Evolutionary conservation across 2,329 filamentous ascomycete genomes (phyloP), one percentile per base, ranked within the genome.

Genomic region (Neonectria sp.): DNA sequence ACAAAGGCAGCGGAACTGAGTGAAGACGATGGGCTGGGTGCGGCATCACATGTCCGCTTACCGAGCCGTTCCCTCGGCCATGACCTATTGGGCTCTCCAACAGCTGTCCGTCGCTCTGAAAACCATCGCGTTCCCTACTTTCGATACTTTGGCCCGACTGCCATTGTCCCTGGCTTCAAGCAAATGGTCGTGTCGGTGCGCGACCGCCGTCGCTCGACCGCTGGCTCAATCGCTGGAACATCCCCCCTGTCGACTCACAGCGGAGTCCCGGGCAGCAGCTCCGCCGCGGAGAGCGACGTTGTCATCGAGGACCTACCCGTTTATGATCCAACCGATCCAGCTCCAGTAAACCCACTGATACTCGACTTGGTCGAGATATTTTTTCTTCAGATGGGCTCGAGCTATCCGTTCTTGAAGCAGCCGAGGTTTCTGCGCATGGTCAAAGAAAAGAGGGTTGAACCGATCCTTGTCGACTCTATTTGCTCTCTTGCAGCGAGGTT

Each of bases 151-250:
- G 95, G 94, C 0, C 93, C 94, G 0, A 97, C 95, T 1, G 95
- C 94, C 69, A 97, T 97, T 76, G 93, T 96, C 59, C 94, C 94
- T 1, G 94, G 94, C 25, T 97, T 95, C 82, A 97, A 97, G 80
- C 94, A 97, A 79, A 97, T 97, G 93, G 93, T 97, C 29, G 91
- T 93, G 65, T 91, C 92, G 60, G 89, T 95, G 33, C 88, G 91
- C 65, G 90, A 92, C 67, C 85, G 90, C 66, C 87, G 90, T 27
- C 86, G 87, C 27, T 90, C 90, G 59, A 86, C 85, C 9, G 84
- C 82, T 7, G 86, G 85, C 57, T 91, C 89, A 21, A 86, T 89
- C 53, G 88, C 90, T 0, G 84, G 81, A 9, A 82, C 85, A 0
- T 89, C 88, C 0, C 86, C 88, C 0, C 76, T 83, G 24, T 85